phyloP scores from a whole-genome alignment of 2,329 filamentous ascomycete species.

The Periconia macrospinosa region DNA sequence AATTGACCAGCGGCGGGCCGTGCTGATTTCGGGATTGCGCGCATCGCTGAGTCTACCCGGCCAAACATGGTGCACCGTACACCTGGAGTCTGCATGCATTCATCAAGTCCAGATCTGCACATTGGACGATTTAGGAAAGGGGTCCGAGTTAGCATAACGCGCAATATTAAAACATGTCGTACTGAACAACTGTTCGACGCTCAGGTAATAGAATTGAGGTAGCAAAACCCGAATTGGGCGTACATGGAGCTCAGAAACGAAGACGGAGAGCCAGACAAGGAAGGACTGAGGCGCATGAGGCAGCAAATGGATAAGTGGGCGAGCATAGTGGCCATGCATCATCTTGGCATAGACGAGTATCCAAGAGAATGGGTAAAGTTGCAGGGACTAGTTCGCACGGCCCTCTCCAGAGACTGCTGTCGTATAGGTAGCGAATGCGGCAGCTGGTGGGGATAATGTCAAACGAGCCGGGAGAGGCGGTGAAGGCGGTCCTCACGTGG shows the following conservation, averaged over 20 bases:
- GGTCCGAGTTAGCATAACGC: constrained; percentile 12
- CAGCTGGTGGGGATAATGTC: constrained; percentile 9
- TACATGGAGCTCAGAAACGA: constrained; percentile 20
- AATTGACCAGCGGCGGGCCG: constrained; percentile 7
- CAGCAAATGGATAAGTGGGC: neutral
- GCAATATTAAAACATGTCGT: neutral
- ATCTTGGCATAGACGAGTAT: neutral
- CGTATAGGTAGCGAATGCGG: neutral
- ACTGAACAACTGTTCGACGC: constrained; percentile 9
- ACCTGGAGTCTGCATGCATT: neutral
- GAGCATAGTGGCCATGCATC: neutral
- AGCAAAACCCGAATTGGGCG: constrained; percentile 8
- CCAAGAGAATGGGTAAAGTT: neutral
- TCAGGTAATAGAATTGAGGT: constrained; percentile 5
- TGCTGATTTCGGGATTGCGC: constrained; percentile 5
- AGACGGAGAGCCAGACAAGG: constrained; percentile 11
- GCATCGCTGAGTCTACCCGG: neutral
- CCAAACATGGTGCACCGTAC: constrained; percentile 14
- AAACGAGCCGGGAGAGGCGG: constrained; percentile 13
- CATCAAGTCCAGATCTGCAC: neutral
- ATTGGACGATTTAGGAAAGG: neutral
- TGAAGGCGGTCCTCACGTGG: constrained; percentile 7
- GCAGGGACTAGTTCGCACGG: neutral
- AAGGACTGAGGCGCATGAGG: constrained; percentile 17
- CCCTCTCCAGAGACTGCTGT: neutral